A percentile compares a stretch with the other conserved stretches of the same genome.
phyloP scores from a whole-genome alignment of 129 eudicot genomes.

The Lactuca saligna region DNA sequence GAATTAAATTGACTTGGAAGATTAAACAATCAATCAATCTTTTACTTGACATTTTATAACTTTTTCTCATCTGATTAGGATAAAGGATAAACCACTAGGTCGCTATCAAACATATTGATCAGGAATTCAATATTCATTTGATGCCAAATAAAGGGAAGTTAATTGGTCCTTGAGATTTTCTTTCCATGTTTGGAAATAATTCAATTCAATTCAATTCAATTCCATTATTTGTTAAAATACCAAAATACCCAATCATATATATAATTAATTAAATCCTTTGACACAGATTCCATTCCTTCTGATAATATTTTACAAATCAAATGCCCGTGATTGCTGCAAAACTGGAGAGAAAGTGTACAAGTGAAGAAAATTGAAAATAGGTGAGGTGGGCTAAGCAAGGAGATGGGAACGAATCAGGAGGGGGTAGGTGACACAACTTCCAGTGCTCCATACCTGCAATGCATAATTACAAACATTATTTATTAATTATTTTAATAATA shows the following conservation, averaged over 20 bases:
- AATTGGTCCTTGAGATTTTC: no score
- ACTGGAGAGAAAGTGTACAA: constrained; percentile 6
- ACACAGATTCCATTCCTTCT: background rate
- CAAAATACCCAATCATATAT: no score
- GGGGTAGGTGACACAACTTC: constrained; percentile 89
- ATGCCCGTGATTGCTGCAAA: constrained; percentile 1
- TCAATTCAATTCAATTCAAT: no score
- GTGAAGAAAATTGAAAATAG: background rate
- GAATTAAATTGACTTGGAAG: background rate
- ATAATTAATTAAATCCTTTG: background rate
- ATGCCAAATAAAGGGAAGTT: no score
- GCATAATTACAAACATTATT: constrained; percentile 22
- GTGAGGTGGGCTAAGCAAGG: constrained; percentile 27
- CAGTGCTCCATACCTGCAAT: constrained; percentile 90
- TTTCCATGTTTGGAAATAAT: no score
- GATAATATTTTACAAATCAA: background rate
- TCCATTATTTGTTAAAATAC: no score
- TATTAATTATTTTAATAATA: no score
- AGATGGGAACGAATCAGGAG: constrained; percentile 71
- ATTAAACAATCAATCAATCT: background rate
- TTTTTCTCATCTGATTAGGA: no score
- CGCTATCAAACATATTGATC: no score
- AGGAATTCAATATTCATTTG: no score
- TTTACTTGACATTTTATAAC: background rate
- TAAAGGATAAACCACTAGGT: no score